Evolutionary conservation across 2,329 filamentous ascomycete species (phyloP).

Genomic region (Pseudogymnoascus sp.): DNA sequence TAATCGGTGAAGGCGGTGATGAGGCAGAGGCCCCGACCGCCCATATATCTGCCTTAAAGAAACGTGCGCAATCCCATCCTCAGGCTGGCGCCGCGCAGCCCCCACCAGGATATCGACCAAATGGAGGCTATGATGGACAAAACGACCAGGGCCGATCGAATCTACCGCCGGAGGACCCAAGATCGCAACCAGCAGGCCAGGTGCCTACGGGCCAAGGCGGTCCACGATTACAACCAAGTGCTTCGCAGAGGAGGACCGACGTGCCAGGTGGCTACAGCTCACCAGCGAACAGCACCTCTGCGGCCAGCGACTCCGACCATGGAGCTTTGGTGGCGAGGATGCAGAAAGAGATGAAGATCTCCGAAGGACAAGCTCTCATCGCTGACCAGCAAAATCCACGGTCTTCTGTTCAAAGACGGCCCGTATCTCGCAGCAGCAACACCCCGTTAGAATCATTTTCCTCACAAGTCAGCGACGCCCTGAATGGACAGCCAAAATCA

Average conservation of each 20-base stretch:
- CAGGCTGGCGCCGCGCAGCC: not conserved
- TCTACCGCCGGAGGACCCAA: not conserved
- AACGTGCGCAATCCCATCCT: constrained; percentile 25
- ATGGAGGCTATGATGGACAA: not conserved
- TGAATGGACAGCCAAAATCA: not conserved
- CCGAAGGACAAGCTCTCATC: constrained; percentile 31
- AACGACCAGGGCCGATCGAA: not conserved
- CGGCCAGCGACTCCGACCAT: constrained; percentile 15
- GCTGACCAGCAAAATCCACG: constrained; percentile 15
- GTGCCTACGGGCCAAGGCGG: not conserved
- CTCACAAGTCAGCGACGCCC: not conserved
- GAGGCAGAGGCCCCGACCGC: constrained; percentile 66
- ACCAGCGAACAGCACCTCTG: not conserved
- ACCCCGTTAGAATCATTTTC: not conserved
- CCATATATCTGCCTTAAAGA: constrained; percentile 60
- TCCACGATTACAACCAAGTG: not conserved
- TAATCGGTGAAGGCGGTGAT: constrained; percentile 89
- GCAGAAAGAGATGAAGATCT: constrained; percentile 20
- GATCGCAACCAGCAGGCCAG: not conserved
- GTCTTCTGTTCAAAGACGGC: constrained; percentile 22
- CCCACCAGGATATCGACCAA: not conserved
- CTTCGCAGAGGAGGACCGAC: not conserved
- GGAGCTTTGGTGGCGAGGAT: constrained; percentile 10
- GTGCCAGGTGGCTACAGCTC: not conserved
- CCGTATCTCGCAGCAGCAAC: not conserved